Evolutionary conservation across 768 basidiomycete species (phyloP), one percentile per base, ranked within the genome.

Genomic region (Amanita polypyramis): DNA sequence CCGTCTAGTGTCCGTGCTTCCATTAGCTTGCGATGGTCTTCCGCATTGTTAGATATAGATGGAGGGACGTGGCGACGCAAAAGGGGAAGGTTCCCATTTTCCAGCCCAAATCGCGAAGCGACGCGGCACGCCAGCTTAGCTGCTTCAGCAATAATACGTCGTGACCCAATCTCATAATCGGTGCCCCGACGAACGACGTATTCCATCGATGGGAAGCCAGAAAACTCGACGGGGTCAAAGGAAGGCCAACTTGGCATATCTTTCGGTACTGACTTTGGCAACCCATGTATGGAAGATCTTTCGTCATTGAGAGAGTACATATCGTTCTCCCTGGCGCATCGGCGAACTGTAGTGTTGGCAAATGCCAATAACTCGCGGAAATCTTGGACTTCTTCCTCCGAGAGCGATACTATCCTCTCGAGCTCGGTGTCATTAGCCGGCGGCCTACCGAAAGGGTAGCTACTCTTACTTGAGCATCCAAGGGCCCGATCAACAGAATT

Each of bases 91-190:
- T 67, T 66, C 20, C 39, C 46, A 12, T 68, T 71, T 8, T 85
- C 82, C 15, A 59, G 52, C 48, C 76, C 77, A 66, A 88, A 92
- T 34, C 66, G 70, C 21, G 92, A 94, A 1, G 85, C 82, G 0
- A 82, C 70, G 2, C 82, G 78, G 41, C 79, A 82, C 0, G 89
- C 91, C 14, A 82, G 58, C 57, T 91, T 85, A 83, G 93, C 93
- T 56, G 74, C 70, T 62, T 96, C 92, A 0, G 81, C 69, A 9
- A 99, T 79, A 45, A 90, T 56, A 40, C 60, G 55, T 35, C 76
- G 73, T 14, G 84, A 54, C 20, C 80, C 78, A 1, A 35, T 30
- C 14, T 67, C 67, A 2, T 45, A 2, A 12, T 54, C 53, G 6
- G 55, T 54, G 14, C 52, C 39, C 2, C 56, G 47, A 0, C 35